Evolutionary conservation across 1,284 basidiomycete species (phyloP).

Genomic region (Malassezia japonica): DNA sequence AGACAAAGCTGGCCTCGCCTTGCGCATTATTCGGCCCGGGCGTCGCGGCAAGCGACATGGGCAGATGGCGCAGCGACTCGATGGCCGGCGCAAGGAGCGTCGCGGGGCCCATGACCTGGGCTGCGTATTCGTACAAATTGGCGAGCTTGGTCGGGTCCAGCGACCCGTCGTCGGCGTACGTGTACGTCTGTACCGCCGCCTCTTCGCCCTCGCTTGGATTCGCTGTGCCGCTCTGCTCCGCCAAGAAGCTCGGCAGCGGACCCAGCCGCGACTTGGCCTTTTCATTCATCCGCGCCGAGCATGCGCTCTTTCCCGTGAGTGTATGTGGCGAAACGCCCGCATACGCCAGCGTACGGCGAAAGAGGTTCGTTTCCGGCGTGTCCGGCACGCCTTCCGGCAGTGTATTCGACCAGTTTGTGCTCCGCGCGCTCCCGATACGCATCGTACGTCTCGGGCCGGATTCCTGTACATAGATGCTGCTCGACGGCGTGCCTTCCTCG

Average conservation of each 20-base stretch:
- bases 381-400: slow-evolving; percentile 2
- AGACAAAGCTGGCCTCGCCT: slow-evolving; percentile 8
- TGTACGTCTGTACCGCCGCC: slow-evolving; percentile 1
- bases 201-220: neutral
- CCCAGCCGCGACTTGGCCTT: slow-evolving; percentile 16
- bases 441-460: slow-evolving; percentile 2
- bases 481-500: slow-evolving; percentile 1
- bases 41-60: slow-evolving; percentile 3
- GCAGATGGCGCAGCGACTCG: slow-evolving; percentile 25
- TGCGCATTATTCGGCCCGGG: neutral
- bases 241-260: slow-evolving; percentile 3
- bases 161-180: slow-evolving; percentile 29
- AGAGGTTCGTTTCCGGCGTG: neutral
- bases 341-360: slow-evolving; percentile 15
- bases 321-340: slow-evolving; percentile 11
- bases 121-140: slow-evolving; percentile 23
- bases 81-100: slow-evolving; percentile 23
- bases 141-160: slow-evolving; percentile 28
- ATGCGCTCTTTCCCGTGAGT: slow-evolving; percentile 16
- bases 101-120: slow-evolving; percentile 18
- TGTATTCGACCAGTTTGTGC: slow-evolving; percentile 9
- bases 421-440: slow-evolving; percentile 15
- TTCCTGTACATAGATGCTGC: neutral
- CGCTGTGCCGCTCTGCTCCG: neutral
- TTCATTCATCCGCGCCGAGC: slow-evolving; percentile 7